Base-by-base conservation (phyloP, 495 filamentous ascomycete genomes). In the Annulohypoxylon nitens region DNA sequence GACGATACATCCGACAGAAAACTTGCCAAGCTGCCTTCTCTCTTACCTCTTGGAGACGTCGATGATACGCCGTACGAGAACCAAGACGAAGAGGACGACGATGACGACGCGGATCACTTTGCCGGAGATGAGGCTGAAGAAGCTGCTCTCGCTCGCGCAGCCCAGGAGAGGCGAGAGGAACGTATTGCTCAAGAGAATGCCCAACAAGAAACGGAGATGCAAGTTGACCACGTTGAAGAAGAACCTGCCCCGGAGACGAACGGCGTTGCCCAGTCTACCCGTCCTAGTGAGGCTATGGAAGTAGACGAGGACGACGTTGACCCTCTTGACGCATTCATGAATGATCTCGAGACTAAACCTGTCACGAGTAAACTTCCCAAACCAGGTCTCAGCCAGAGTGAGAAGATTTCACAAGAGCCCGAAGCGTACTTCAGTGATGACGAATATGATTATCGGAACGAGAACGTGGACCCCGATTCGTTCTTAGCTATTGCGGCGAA, bases 251-350 rank as follows among this genome's bases (percentile, higher is more conserved):
- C 76, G 26, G 77, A 78, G 63, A 60, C 72, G 6, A 76, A 78
- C 41, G 76, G 70, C 3, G 41, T 64, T 20, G 14, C 64, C 14
- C 70, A 77, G 50, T 58, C 60, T 2, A 69, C 54, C 33, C 50
- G 64, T 18, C 62, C 77, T 14, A 77, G 76, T 16, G 83, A 89
- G 61, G 66, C 78, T 41, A 74, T 75, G 74, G 70, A 78, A 63
- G 55, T 77, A 45, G 54, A 89, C 86, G 90, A 90, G 45, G 94
- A 95, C 33, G 94, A 97, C 20, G 80, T 93, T 61, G 96, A 99
- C 80, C 94, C 96, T 25, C 85, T 99, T 36, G 96, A 99, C 82
- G 95, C 94, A 9, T 99, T 94, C 82, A 98, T 99, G 96, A 91
- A 90, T 54, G 90, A 87, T 51, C 88, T 99, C 26, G 88, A 84